A percentile compares a stretch with the other conserved stretches of the same genome.
Evolutionary conservation across 176 grass and related monocot genomes (phyloP).

Genomic region (Lolium perenne): DNA sequence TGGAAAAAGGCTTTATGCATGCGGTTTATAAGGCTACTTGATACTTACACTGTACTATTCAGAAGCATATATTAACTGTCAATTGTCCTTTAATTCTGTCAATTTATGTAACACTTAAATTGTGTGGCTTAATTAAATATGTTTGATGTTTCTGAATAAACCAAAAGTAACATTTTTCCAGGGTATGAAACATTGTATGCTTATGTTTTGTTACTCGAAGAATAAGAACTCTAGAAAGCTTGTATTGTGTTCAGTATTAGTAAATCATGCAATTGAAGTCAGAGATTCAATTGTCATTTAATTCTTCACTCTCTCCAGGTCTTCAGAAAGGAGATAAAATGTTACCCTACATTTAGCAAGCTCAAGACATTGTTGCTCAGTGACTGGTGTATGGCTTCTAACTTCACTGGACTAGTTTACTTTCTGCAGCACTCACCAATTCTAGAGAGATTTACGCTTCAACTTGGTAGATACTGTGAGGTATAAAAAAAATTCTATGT

Average conservation of each 20-base stretch:
- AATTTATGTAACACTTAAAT: neutral
- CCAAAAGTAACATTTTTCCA: neutral
- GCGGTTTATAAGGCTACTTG: neutral
- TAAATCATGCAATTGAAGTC: neutral
- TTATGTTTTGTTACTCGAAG: neutral
- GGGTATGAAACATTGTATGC: neutral
- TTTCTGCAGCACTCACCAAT: constrained; percentile 15
- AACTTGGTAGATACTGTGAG: neutral
- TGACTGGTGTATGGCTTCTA: neutral
- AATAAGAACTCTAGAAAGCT: neutral
- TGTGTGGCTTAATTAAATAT: neutral
- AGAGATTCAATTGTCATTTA: neutral
- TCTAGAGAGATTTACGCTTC: neutral
- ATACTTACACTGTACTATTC: neutral
- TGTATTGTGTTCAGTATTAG: neutral
- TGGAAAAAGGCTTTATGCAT: neutral
- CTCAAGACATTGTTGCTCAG: constrained; percentile 11
- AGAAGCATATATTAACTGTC: neutral
- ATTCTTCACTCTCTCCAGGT: neutral
- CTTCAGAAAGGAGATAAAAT: neutral
- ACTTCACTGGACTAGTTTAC: neutral
- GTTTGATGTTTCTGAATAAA: neutral
- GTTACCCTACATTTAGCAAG: neutral
- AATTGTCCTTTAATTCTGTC: neutral
- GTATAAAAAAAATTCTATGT: neutral